These are phyloP conservation scores for Claviceps arundinis DNA, from an alignment of 2,329 filamentous ascomycete species.

Conservation along the genomic window DNA sequence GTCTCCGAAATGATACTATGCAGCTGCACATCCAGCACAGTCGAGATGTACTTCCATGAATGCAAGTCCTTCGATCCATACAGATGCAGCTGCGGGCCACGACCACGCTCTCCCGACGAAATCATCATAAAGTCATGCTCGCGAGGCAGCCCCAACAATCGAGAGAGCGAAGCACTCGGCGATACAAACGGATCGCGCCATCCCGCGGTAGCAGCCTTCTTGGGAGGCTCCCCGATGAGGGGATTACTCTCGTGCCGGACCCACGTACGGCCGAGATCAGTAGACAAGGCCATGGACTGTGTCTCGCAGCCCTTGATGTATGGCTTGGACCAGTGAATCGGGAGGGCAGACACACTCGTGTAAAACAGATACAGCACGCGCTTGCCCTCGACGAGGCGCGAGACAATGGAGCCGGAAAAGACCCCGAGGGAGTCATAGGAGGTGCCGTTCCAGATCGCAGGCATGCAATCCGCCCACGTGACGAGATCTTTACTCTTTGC, in stretches of 20 bases:
- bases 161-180: conserved; percentile 9
- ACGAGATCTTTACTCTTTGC: conserved; percentile 27
- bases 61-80: conserved; percentile 10
- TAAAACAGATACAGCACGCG: conserved; percentile 24
- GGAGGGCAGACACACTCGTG: conserved; percentile 28
- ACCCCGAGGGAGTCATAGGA: conserved; percentile 29
- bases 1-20: conserved; percentile 1
- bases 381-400: conserved; percentile 24
- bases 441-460: conserved; percentile 11
- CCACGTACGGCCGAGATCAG: conserved; percentile 17
- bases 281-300: conserved; percentile 27
- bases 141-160: conserved; percentile 6
- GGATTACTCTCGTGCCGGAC: conserved; percentile 10
- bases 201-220: conserved; percentile 10
- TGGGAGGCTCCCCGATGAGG: conserved; percentile 10
- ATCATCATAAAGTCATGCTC: conserved; percentile 27
- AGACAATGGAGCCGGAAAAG: conserved; percentile 30
- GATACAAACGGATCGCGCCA: conserved; percentile 16
- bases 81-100: conserved; percentile 11
- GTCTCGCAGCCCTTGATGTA: conserved; percentile 31
- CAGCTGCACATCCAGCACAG: conserved; percentile 5
- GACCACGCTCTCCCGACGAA: conserved; percentile 15
- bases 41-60: conserved; percentile 10
- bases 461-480: conserved; percentile 15
- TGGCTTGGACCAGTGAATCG: conserved; percentile 30